Evolutionary conservation across 2,329 filamentous ascomycete species (phyloP), one percentile per base, ranked within the genome.

Genomic region (Chaetomiaceae sp.): DNA sequence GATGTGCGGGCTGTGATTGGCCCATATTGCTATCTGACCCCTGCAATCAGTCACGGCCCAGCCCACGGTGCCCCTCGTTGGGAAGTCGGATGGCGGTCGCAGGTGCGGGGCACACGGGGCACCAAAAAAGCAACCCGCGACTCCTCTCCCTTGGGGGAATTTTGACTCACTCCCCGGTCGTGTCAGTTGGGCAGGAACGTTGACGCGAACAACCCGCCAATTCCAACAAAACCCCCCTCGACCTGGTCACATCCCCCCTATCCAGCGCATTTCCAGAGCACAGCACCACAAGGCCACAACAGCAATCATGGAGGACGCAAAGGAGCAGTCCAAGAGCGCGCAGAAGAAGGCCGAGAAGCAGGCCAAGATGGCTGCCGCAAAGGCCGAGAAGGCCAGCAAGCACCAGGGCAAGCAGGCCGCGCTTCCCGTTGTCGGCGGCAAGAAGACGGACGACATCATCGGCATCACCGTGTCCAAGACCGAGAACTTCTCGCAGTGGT

Each of bases 401-500:
- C 30, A 33, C 10, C 25, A 27, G 25, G 12, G 7, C 30, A 33
- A 33, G 70, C 73, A 80, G 63, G 66, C 71, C 34, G 58, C 70
- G 1, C 64, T 82, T 45, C 70, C 77, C 21, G 69, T 82, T 20
- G 76, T 78, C 30, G 72, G 77, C 48, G 76, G 76, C 62, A 82
- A 82, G 72, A 82, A 82, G 70, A 62, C 71, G 9, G 79, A 82
- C 65, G 79, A 83, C 58, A 81, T 95, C 58, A 95, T 93, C 62
- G 91, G 91, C 58, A 96, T 96, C 64, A 93, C 91, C 57, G 83
- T 87, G 54, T 78, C 80, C 57, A 97, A 96, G 72, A 76, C 85
- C 43, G 85, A 87, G 42, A 89, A 97, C 72, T 93, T 99, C 67
- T 79, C 89, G 44, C 83, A 85, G 70, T 99, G 93, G 93, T 99